Evolutionary conservation across 2,329 filamentous ascomycete genomes (phyloP), one percentile per base, ranked within the genome.

Genomic region (Aspergillus bombycis): DNA sequence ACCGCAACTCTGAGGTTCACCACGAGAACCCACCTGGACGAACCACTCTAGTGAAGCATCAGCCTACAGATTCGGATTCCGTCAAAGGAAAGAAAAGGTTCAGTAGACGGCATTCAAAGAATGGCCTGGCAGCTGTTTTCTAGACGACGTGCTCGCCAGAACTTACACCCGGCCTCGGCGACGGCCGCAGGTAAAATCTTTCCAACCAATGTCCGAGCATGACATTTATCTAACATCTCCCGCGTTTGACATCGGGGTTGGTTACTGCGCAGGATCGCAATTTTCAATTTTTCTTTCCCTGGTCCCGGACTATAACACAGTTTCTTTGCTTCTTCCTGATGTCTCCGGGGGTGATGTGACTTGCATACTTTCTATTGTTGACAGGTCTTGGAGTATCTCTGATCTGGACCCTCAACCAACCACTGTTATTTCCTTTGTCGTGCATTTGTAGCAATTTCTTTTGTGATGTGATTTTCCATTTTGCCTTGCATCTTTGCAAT

Each of bases 41-140:
- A 79, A 72, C 75, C 30, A 78, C 78, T 16, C 68, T 82, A 28
- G 74, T 79, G 58, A 83, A 83, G 64, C 77, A 78, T 57, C 76
- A 78, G 60, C 69, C 70, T 30, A 79, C 77, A 57, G 84, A 86
- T 68, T 77, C 78, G 55, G 84, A 86, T 58, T 85, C 83, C n/a
- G 71, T 84, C 19, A 88, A 86, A 74, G 84, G 84, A 56, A 82
- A 84, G 69, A 88, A 88, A 74, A 79, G 87, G 56, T 98, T 97
- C 79, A 97, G 93, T 80, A 95, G 95, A 80, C 86, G 94, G 70
- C 93, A 97, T 79, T 96, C 92, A 19, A 96, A 96, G 80, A 97
- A 93, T 77, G 94, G 94, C n/a, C 85, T 97, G 56, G 93, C 93
- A 32, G 91, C 94, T 56, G 91, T 92, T 57, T 97, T 97, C 75